phyloP scores from a whole-genome alignment of 2,329 filamentous ascomycete species.

The Microsporum canis region DNA sequence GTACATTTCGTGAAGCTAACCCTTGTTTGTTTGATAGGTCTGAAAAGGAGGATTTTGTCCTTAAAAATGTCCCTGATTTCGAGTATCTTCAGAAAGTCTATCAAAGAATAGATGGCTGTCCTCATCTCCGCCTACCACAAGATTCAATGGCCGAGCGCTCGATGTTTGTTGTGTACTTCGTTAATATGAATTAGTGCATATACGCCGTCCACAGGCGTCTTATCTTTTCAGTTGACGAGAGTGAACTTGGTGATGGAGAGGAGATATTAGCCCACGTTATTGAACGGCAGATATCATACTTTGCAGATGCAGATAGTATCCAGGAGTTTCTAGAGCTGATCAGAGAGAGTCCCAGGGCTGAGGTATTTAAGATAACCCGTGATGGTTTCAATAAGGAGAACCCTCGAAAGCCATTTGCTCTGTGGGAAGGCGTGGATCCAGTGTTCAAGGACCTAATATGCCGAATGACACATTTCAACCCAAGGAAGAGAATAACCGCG shows the following conservation, averaged over 20 bases:
- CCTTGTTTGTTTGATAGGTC: background rate
- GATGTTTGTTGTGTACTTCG: conserved; percentile 26
- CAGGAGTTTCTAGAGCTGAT: conserved; percentile 22
- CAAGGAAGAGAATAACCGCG: conserved; percentile 21
- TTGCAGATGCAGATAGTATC: conserved; percentile 34
- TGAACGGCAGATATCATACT: conserved; percentile 39
- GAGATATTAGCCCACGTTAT: conserved; percentile 31
- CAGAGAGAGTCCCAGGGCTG: conserved; percentile 28
- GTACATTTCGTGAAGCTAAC: background rate
- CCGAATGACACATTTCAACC: conserved; percentile 24
- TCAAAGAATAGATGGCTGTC: conserved; percentile 14
- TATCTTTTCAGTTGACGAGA: conserved; percentile 29
- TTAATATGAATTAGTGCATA: conserved; percentile 28
- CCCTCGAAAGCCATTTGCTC: conserved; percentile 34
- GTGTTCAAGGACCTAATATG: conserved; percentile 23
- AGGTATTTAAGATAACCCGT: conserved; percentile 30
- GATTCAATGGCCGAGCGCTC: conserved; percentile 33
- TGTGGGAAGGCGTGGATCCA: conserved; percentile 29
- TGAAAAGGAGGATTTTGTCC: background rate
- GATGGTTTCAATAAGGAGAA: conserved; percentile 31
- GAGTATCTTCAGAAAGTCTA: conserved; percentile 12
- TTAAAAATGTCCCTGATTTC: conserved; percentile 16
- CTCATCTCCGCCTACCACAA: conserved; percentile 27
- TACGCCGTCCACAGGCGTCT: conserved; percentile 34
- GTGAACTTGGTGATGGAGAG: conserved; percentile 23